Conservation (phyloP, 1,139 yeast species). For the Meyerozyma carpophila region DNA sequence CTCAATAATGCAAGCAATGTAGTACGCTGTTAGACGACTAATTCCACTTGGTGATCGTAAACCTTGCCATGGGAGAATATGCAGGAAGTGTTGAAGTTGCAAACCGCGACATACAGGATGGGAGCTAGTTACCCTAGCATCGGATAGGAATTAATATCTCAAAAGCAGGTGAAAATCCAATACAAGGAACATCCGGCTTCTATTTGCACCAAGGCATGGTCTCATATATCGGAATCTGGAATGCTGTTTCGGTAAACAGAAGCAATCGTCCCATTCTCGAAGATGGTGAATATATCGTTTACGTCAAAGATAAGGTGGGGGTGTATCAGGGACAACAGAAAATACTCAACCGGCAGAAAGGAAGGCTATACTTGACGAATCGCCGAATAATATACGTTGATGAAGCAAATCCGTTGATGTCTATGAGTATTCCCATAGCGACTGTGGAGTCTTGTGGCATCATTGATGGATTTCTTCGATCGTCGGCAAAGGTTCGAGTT, state of each 20-base stretch:
- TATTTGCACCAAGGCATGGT: not conserved
- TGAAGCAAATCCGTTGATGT: slow-evolving; percentile 33
- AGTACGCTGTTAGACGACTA: no score
- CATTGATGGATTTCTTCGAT: slow-evolving; percentile 62
- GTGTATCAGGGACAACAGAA: slow-evolving; percentile 68
- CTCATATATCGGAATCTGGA: slow-evolving; percentile 26
- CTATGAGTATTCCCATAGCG: slow-evolving; percentile 46
- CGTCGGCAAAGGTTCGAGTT: slow-evolving; percentile 69
- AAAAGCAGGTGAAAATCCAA: not conserved
- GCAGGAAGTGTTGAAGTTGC: not conserved
- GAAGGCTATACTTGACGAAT: slow-evolving; percentile 73
- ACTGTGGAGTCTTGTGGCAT: slow-evolving; percentile 40
- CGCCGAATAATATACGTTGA: slow-evolving; percentile 72
- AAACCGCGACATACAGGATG: not conserved
- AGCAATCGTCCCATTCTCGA: slow-evolving; percentile 44
- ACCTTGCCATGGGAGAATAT: not conserved
- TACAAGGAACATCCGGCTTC: no score
- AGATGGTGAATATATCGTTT: slow-evolving; percentile 35
- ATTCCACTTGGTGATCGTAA: no score
- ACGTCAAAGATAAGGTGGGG: slow-evolving; percentile 55
- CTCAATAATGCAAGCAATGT: no score
- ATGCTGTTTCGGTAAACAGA: slow-evolving; percentile 31
- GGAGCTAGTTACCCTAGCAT: not conserved
- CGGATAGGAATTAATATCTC: not conserved
- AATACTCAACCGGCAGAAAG: slow-evolving; percentile 60